Conservation (phyloP, 176 grass and related monocot genomes). For the Oryza punctata region DNA sequence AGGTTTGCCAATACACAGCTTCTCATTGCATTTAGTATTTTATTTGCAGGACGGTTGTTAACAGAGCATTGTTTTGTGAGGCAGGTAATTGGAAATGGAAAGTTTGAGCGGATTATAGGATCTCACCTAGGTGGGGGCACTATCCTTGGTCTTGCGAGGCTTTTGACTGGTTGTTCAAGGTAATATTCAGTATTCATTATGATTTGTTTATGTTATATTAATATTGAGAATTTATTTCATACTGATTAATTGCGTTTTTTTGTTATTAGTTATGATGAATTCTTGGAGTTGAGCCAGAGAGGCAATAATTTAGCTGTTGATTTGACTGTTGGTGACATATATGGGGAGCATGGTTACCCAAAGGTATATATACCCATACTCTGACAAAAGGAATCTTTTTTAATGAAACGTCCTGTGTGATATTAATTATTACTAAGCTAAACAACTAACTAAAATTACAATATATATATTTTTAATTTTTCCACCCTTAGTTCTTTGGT, state of each 20-base stretch:
- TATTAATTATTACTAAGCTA: neutral
- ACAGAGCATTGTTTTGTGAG: slow-evolving; percentile 31
- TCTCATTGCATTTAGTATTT: slow-evolving; percentile 17
- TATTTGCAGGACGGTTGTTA: slow-evolving; percentile 12
- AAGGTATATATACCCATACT: slow-evolving; percentile 57
- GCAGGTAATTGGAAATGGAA: slow-evolving; percentile 93
- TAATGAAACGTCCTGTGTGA: neutral
- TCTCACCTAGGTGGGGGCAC: slow-evolving; percentile 95
- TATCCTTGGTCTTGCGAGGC: slow-evolving; percentile 85
- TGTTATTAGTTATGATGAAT: slow-evolving; percentile 81
- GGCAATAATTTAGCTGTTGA: slow-evolving; percentile 91
- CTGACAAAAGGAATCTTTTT: neutral
- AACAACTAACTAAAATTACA: neutral
- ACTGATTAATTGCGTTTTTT: slow-evolving; percentile 26
- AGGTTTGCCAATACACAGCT: slow-evolving; percentile 54
- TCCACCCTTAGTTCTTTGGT: neutral
- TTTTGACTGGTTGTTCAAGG: slow-evolving; percentile 90
- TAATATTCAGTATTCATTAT: slow-evolving; percentile 41
- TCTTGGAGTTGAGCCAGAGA: slow-evolving; percentile 84
- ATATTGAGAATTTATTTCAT: slow-evolving; percentile 14
- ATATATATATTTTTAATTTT: neutral
- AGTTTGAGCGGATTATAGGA: slow-evolving; percentile 97
- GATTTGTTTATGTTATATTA: slow-evolving; percentile 5
- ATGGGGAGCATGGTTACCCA: slow-evolving; percentile 85
- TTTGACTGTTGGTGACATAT: slow-evolving; percentile 96